Base-by-base conservation (phyloP, 2,329 filamentous ascomycete genomes). In the Ophiostoma novo-ulmi region DNA sequence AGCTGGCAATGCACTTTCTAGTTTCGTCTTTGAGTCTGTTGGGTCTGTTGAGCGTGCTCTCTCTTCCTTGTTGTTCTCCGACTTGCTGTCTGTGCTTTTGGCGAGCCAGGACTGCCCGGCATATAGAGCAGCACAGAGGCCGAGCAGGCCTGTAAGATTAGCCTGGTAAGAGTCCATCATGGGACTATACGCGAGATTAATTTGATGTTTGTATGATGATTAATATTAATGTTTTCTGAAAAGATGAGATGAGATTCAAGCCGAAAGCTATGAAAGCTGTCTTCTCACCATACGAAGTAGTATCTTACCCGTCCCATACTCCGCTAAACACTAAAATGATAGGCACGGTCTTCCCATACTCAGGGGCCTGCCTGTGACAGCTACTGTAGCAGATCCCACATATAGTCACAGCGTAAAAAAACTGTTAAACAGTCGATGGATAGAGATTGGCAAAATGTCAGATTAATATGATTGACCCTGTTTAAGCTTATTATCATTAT, bases 161-260 rank as follows among this genome's bases (percentile, higher is more conserved):
- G 76, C 71, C 70, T 78, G 77, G 73, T 80, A 80, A n/a, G 75
- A 74, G 71, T 79, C 77, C 71, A 78, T 76, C 65, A 22, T 68
- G 13, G 35, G 6, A 17, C 1, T 26, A 58, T 58, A 13, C 22
- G 7, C 22, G 31, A 58, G 20, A 17, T 58, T 11, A 38, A 13
- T 26, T 14, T 69, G 20, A 1, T 55, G 20, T 63, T 22, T 26
- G 52, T 14, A 20, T 44, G 41, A 44, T 20, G 5, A 1, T 44
- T 44, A 5, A 20, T 48, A 7, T 48, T 7, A 48, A 48, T 8
- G 38, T 39, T 39, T 8, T 20, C 20, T 8, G n/a, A 48, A 14
- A 44, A 39, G 48, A 63, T 63, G 58, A 63, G 31, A 63, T 63
- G 58, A 63, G 17, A 48, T 7, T 20, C 44, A 20, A 48, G 52